Base-by-base conservation (phyloP, 169 alveolate species). In the Babesia bigemina region DNA sequence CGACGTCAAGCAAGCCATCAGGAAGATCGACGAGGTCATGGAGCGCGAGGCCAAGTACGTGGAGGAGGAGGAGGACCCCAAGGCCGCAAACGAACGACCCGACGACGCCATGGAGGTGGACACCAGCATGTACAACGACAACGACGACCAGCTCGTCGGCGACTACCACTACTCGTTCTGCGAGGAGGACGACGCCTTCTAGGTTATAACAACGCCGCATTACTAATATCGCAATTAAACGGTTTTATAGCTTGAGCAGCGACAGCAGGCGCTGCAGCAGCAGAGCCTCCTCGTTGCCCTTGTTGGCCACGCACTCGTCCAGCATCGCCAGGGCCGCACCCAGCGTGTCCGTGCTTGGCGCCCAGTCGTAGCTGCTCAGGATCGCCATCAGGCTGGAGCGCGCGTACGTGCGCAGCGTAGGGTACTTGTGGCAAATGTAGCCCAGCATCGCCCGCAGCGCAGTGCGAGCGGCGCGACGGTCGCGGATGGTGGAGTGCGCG, bases 101-200 rank as follows among this genome's bases (percentile, higher is more conserved):
- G 72, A 55, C 8, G 73, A 47, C 24, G 69, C 24, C 42, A 67
- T 59, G 63, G 88, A 81, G 21, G 22, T 60, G 61, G 84, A 81
- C 49, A 19, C 22, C 28, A 61, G 47, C 61, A 58, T 28, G 50
- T 76, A 66, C 62, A 49, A 63, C 59, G 86, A 76, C 26, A 28
- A 48, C n/a, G 83, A 69, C 45, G 74, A 61, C 39, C 62, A 44
- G 0, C 61, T 60, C 16, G 81, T 50, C 13, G 88, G 79, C 11
- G 88, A 81, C 78, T 81, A 81, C 72, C n/a, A 50, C 47, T 81
- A 81, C 84, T 50, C 88, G 17, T 81, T 81, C 65, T 81, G 88
- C 62, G 88, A 81, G 3, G 88, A 81, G 39, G 88, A 81, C 50
- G 73, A 71, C 56, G 71, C n/a, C n/a, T n/a, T n/a, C n/a, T n/a